Base-by-base conservation (phyloP, 148 eudicot genomes). In the Talinum fruticosum region DNA sequence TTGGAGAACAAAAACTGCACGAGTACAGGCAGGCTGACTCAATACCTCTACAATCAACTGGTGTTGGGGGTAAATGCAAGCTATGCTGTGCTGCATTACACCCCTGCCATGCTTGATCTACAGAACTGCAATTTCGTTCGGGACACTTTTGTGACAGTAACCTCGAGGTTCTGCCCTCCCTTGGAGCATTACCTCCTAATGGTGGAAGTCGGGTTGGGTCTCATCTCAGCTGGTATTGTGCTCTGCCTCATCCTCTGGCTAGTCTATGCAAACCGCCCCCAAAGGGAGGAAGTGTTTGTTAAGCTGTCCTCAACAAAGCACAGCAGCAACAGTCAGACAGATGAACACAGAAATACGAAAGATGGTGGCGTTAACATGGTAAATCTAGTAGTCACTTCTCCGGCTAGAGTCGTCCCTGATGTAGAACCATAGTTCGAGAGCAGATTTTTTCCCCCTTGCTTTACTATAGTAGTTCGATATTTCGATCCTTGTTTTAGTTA, bases 221-320 rank as follows among this genome's bases (percentile, higher is more conserved):
- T 96, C 8, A 89, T 93, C 81, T 91, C 99, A 0, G 89, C 89
- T 19, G 99, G 99, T 64, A 88, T 96, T 53, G 86, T 91, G 93
- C 95, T 96, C 21, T 88, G 99, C 75, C 97, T 96, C 67, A 86
- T 87, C 8, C 84, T 96, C 71, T 96, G 99, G 95, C 82, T 96
- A 65, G 79, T 91, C 69, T 87, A 89, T 76, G 91, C 98, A 77
- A 89, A 93, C 92, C 93, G 87, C 94, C 97, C 97, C 90, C 92
- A 70, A 87, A 88, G 96, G 97, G 97, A 91, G 99, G 93, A 96
- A 79, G 90, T 83, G 97, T 89, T 92, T 88, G 94, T 79, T 47
- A 83, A 84, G 81, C 73, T 86, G 59, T 78, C 89, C 0, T 83
- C 86, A 83, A 78, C 79, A 70, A 81, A 79, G 71, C 80, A 84